Evolutionary conservation across 2,329 filamentous ascomycete species (phyloP), one percentile per base, ranked within the genome.

Genomic region (Pestalotiopsis sp.): DNA sequence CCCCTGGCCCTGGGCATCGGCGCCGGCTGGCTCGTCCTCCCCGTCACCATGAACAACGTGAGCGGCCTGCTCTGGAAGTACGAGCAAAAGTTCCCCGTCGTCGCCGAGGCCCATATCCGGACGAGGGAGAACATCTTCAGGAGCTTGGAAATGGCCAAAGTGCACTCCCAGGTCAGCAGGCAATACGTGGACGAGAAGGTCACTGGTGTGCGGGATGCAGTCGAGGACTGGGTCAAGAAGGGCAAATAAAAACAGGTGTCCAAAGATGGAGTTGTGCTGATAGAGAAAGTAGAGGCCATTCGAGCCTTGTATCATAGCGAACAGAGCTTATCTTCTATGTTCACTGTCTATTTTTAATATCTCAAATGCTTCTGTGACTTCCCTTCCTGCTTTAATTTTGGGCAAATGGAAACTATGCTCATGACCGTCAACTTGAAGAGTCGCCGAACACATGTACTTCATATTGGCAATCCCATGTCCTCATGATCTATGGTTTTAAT

Each of bases 141-240:
- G 78, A 90, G 92, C 68, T 89, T 90, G 83, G 85, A 89, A 79
- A 93, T 93, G 71, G 92, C 93, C 66, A 90, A 90, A 80, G 89
- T 91, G 68, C 93, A 97, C 82, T 89, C 89, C 62, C 85, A 91
- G 74, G 87, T 94, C 79, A 90, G 90, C 63, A 87, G 90, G 71
- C 86, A 85, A 72, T 92, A 91, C 83, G 89, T 97, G 70, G 91
- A 97, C 78, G 92, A 93, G 71, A 95, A 93, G 84, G 92, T 97
- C 66, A 88, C 87, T 70, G 88, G 91, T 67, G 91, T 89, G 68
- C 88, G 94, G 75, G 91, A 95, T 81, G 87, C 87, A 64, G 84
- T 98, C 69, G 94, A 98, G 85, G 90, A 90, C 70, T 96, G 95
- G 94, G 93, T 98, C 67, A 93, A 90, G 85, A 95, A 97, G 87